Base-by-base conservation (phyloP, 108 stramenopile genomes). In the Conticribra guillardii region DNA sequence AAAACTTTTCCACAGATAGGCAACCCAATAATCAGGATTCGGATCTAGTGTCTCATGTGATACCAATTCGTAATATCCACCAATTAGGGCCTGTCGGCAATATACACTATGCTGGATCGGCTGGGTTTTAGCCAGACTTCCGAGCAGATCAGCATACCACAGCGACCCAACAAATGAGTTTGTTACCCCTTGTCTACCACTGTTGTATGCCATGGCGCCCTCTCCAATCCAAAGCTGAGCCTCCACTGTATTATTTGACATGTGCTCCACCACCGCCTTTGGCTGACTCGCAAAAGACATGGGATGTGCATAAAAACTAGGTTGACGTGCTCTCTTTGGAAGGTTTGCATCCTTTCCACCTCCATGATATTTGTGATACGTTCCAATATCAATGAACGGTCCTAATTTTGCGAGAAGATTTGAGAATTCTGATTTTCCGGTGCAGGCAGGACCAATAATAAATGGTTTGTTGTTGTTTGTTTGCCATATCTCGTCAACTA, bases 321-420 rank as follows among this genome's bases (percentile, higher is more conserved):
- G 33, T 7, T 50, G 1, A 17, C 33, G 32, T 8, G 71, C 75
- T 26, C 52, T 21, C 15, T 19, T 29, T 1, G 23, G 45, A 2
- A 76, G 22, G 18, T 24, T 18, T 5, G 70, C 37, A 22, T 73
- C 64, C 28, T 76, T 73, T 16, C 75, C 75, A 2, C 64, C 62
- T 7, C 75, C 75, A 4, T 73, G 75, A 54, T 76, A 76, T 50
- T 76, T 76, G 63, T 76, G 75, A 28, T 76, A 76, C 1, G 70
- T 72, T 56, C 62, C 70, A 34, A 76, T 56, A 30, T 76, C 70
- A 11, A 76, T 32, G 21, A 72, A 54, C 18, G 48, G 70, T 9
- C 71, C 75, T 0, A 76, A 30, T 18, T 47, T 17, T 14, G 49
- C 37, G 1, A 76, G 7, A 4, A 73, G 47, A 26, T 48, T 29